A percentile compares a stretch with the other conserved stretches of the same genome.
These are phyloP conservation scores for Avicennia marina DNA, from an alignment of 257 asterid genomes.

Conservation along the genomic window DNA sequence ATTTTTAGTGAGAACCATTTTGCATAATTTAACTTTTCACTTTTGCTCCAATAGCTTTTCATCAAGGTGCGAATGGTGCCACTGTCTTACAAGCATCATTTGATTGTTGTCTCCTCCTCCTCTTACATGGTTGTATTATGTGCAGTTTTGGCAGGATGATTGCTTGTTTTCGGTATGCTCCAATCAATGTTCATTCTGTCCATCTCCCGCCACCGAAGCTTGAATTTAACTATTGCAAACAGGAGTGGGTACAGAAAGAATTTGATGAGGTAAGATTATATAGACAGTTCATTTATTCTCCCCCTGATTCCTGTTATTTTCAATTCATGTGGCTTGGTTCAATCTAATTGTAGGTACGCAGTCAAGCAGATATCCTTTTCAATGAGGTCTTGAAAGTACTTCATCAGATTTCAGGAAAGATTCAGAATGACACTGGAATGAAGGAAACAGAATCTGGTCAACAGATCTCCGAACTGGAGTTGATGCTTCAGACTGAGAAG, in stretches of 20 bases:
- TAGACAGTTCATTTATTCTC: not conserved
- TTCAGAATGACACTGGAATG: slow-evolving; percentile 20
- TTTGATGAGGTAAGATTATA: slow-evolving; percentile 51
- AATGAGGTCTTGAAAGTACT: slow-evolving; percentile 69
- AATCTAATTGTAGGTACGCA: slow-evolving; percentile 36
- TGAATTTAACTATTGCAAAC: slow-evolving; percentile 66
- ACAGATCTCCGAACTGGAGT: slow-evolving; percentile 58
- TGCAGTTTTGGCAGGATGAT: slow-evolving; percentile 83
- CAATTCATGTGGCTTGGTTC: slow-evolving; percentile 7
- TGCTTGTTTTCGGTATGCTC: slow-evolving; percentile 78
- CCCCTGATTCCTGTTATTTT: not conserved
- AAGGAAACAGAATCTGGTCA: slow-evolving; percentile 46
- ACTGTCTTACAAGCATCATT: not conserved
- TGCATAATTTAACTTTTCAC: slow-evolving; percentile 4
- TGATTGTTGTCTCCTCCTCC: slow-evolving; percentile 10
- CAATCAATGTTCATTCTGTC: slow-evolving; percentile 71
- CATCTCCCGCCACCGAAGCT: slow-evolving; percentile 74
- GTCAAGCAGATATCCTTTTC: slow-evolving; percentile 55
- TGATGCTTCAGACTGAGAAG: slow-evolving; percentile 72
- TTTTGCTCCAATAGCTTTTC: slow-evolving; percentile 14
- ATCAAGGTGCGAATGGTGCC: not conserved
- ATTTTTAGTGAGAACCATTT: not conserved
- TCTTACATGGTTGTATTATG: slow-evolving; percentile 20
- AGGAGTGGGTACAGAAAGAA: slow-evolving; percentile 84
- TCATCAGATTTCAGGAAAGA: slow-evolving; percentile 35